Evolutionary conservation across 257 asterid species (phyloP), one percentile per base, ranked within the genome.

Genomic region (Paraleonurus japonicus): DNA sequence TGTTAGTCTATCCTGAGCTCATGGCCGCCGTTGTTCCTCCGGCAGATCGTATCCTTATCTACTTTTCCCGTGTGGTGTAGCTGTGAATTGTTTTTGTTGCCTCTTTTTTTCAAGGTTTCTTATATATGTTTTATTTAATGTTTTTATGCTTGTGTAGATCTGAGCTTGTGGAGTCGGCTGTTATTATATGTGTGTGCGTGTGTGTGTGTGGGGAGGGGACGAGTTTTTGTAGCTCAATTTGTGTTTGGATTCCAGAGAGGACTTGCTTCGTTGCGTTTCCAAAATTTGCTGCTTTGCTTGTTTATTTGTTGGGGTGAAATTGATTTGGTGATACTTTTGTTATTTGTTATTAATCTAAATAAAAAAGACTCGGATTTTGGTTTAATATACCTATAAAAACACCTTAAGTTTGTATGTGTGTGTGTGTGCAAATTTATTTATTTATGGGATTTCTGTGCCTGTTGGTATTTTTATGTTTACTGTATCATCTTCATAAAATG

Each of bases 11-110:
- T 26, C 27, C 74, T 15, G 67, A 41, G 27, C 33, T 67, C 71
- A 87, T 87, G 90, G 88, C 90, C 17, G 76, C 87, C 67, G 86
- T 85, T 71, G 85, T 85, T 74, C 83, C 85, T 41, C 79, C 88
- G 58, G 78, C 80, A 61, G 94, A 87, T 80, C 89, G 94, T 87
- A 87, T 85, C 89, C 90, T 85, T 73, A 37, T 7, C 41, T 50
- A 5, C 5, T 22, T 19, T 70, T 26, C 63, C 28, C 6, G 47
- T 63, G 1, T 26, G 12, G 5, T 30, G 37, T 7, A 7, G 54
- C 65, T 20, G 27, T 28, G 59, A 74, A 32, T 33, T 19, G 27
- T 28, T 19, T 74, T 48, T 17, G 0, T 10, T 8, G 37, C 41
- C 57, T 11, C 7, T 20, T 33, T 17, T 30, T 23, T 57, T 59